Percentiles rank a stretch among this genome's conserved stretches.
These are phyloP conservation scores for Yarrowia deformans DNA, from an alignment of 805 yeast species.

Conservation along the genomic window DNA sequence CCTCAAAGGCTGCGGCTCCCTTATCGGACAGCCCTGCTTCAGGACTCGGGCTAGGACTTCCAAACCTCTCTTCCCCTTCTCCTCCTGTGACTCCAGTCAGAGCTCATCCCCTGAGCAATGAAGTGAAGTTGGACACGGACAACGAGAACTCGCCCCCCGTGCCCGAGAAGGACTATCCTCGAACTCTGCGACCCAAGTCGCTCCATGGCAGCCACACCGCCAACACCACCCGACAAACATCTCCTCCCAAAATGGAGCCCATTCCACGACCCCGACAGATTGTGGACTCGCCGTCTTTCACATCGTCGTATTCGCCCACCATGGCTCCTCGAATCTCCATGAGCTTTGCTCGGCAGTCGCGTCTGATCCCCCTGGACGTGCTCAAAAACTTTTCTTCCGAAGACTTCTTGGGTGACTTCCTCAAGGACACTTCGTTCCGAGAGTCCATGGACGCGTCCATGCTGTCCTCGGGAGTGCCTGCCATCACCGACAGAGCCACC, in stretches of 20 bases:
- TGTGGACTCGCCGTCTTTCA: slow-evolving; percentile 25
- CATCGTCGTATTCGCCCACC: slow-evolving; percentile 27
- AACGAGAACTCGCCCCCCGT: slow-evolving; percentile 9
- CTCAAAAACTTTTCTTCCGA: slow-evolving; percentile 19
- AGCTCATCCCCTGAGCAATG: slow-evolving; percentile 28
- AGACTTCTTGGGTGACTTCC: slow-evolving; percentile 32
- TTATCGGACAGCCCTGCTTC: not conserved
- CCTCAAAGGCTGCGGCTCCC: not conserved
- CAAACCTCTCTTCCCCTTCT: not conserved
- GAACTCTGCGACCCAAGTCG: slow-evolving; percentile 31
- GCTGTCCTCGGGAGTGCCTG: slow-evolving; percentile 16
- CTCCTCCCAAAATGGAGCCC: slow-evolving; percentile 32
- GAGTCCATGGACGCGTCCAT: slow-evolving; percentile 38
- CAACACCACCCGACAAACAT: slow-evolving; percentile 6
- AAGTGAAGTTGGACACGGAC: slow-evolving; percentile 14
- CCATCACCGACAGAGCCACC: slow-evolving; percentile 25
- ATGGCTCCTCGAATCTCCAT: slow-evolving; percentile 38
- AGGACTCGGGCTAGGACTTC: slow-evolving; percentile 14
- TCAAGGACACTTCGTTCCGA: slow-evolving; percentile 36
- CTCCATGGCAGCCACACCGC: slow-evolving; percentile 6
- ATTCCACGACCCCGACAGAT: slow-evolving; percentile 23
- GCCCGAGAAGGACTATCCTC: slow-evolving; percentile 18
- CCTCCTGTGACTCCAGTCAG: slow-evolving; percentile 16
- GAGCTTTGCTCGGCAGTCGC: slow-evolving; percentile 37
- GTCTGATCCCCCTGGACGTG: slow-evolving; percentile 31